A percentile compares a stretch with the other conserved stretches of the same genome.
Evolutionary conservation across 768 basidiomycete species (phyloP).

Genomic region (Pleurotus tuber-regium): DNA sequence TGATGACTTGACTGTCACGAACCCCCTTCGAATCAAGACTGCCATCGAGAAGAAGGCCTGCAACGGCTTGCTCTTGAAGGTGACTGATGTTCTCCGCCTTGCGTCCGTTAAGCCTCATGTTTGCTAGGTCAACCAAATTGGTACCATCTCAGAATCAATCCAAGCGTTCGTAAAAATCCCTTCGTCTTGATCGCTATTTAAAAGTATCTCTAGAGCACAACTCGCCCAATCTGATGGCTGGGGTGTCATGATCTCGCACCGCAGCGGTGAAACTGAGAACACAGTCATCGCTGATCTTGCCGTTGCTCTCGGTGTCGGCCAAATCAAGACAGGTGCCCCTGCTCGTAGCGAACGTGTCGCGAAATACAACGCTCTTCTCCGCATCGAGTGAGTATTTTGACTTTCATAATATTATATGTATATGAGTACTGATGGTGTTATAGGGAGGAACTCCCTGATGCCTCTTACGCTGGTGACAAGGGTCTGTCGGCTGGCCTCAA

Average conservation of each 20-base stretch:
- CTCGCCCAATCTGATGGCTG: conserved; percentile 94
- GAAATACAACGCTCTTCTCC: conserved; percentile 88
- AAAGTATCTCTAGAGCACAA: conserved; percentile 63
- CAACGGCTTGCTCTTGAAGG: conserved; percentile 97
- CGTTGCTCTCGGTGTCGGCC: conserved; percentile 88
- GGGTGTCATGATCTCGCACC: conserved; percentile 99
- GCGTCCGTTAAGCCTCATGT: too few relatives aligned
- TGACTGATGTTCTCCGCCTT: too few relatives aligned
- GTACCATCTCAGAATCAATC: conserved; percentile 98
- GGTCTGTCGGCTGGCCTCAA: conserved; percentile 77
- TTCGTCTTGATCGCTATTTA: not conserved
- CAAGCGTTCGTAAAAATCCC: conserved; percentile 73
- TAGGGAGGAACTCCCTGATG: conserved; percentile 74
- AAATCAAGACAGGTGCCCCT: conserved; percentile 99
- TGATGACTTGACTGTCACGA: conserved; percentile 98
- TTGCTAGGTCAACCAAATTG: conserved; percentile 99
- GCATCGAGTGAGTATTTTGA: conserved; percentile 70
- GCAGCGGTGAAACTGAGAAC: conserved; percentile 97
- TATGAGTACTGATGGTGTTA: conserved; percentile 12
- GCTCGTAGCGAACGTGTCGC: conserved; percentile 95
- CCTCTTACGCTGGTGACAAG: conserved; percentile 71
- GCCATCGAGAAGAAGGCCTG: conserved; percentile 99
- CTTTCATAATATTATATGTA: not conserved
- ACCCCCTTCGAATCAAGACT: conserved; percentile 94
- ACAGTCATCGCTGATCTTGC: conserved; percentile 94